Base-by-base conservation (phyloP, 108 stramenopile genomes). In the Phaeodactylum tricornutum region DNA sequence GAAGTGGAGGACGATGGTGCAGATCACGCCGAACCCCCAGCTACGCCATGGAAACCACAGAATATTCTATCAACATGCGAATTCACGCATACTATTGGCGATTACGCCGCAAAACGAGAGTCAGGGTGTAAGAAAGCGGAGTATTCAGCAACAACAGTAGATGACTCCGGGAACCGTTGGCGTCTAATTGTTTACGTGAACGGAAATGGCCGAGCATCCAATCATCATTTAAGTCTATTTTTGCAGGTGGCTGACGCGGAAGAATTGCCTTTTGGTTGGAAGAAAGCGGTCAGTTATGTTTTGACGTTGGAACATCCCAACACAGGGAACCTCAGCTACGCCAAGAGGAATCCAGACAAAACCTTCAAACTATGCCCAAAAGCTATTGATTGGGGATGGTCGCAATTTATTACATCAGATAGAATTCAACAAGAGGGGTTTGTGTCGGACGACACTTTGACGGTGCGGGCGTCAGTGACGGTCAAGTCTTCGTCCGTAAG, bases 361-460 rank as follows among this genome's bases (percentile, higher is more conserved):
- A 92, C 85, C 3, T 92, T 92, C 64, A 92, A 92, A 57, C 61
- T 92, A 34, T 92, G 89, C 55, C 89, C 89, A 26, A 92, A 92
- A 57, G 89, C 89, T 4, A 92, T 92, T 33, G 89, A 92, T 45
- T 92, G 89, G 89, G 89, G 89, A 28, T 92, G 89, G 89, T 77
- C 75, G 37, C 89, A 92, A 54, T 92, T 92, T 50, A 86, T 92
- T 28, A 85, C 89, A 17, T 73, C 74, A 19, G 89, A 91, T 55
- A 61, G 82, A 6, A 91, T 91, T 35, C 81, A 83, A 35, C 81
- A 82, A 44, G 89, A 91, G 54, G 82, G 82, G 14, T 91, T 81
- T 52, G 72, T 91, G 23, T 38, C 51, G 19, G 53, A 81, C 34
- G 79, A 91, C 59, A 44, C 71, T 3, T 47, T 91, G 9, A 65